These are phyloP conservation scores for Boletus smithii DNA, from an alignment of 1,284 basidiomycete species.

Conservation along the genomic window DNA sequence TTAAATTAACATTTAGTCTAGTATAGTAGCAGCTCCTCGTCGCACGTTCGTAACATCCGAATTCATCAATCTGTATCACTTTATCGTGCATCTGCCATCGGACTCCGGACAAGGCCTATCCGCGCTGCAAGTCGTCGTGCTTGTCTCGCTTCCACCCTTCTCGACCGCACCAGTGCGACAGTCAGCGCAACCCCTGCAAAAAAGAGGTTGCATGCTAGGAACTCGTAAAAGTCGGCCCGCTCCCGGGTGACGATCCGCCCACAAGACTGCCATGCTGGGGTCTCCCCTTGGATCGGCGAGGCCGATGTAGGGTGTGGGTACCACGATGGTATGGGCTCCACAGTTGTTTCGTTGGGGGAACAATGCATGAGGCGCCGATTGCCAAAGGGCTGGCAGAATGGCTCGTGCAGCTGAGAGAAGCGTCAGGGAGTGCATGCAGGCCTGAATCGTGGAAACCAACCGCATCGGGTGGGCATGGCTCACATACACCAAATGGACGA, in stretches of 20 bases:
- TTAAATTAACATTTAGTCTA: too few relatives aligned
- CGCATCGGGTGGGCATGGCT: constrained; percentile 76
- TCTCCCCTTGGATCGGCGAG: constrained; percentile 50
- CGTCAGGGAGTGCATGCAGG: constrained; percentile 9
- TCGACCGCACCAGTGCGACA: constrained; percentile 65
- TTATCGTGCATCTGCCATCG: constrained; percentile 15
- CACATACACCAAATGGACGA: constrained; percentile 75
- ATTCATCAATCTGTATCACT: too few relatives aligned
- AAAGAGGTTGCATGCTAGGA: constrained; percentile 75
- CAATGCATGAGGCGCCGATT: constrained; percentile 86
- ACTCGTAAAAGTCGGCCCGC: constrained; percentile 83
- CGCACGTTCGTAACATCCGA: too few relatives aligned
- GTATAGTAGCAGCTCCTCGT: too few relatives aligned
- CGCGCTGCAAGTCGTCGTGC: constrained; percentile 80
- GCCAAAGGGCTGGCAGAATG: constrained; percentile 89
- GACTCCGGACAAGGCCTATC: constrained; percentile 55
- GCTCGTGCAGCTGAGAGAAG: constrained; percentile 65
- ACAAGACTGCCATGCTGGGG: constrained; percentile 85
- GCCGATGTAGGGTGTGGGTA: constrained; percentile 20
- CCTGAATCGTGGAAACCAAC: constrained; percentile 44
- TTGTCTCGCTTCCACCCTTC: constrained; percentile 65
- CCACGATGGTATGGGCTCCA: constrained; percentile 15
- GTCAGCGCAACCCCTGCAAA: constrained; percentile 65
- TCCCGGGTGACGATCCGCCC: constrained; percentile 78
- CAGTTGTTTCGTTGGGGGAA: constrained; percentile 37